Evolutionary conservation across 176 grass and related monocot species (phyloP), one percentile per base, ranked within the genome.

Genomic region (Oryza meyeriana): DNA sequence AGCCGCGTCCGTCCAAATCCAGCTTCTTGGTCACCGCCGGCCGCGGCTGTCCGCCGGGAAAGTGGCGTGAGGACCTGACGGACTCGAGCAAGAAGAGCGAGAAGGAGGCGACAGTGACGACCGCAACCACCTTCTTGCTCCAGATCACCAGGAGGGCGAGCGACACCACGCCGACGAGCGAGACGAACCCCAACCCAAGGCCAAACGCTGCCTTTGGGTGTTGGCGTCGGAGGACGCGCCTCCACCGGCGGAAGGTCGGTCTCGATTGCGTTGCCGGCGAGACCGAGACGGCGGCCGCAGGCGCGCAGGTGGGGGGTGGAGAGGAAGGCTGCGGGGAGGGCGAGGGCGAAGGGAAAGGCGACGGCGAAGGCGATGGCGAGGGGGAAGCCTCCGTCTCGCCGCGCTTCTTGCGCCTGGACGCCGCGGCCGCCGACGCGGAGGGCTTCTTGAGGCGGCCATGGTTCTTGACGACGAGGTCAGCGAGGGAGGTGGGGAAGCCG

Each of bases 401-500:
- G 62, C 45, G 80, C 81, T 83, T 90, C 40, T 83, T 80, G 84
- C 82, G 90, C 72, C 79, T 81, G 50, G 87, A 79, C 38, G 69
- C 12, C 32, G 34, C 45, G 33, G 66, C 20, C 8, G 77, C 77
- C 24, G 5, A 34, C 0, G 87, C 59, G 5, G 87, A 81, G 9
- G 92, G 78, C 58, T 89, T 93, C 74, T 89, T 88, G 75, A 93
- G 88, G 66, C 90, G 92, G 79, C 88, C 89, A 78, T 90, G 90
- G 84, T 98, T 98, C 87, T 94, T 94, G 67, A 98, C 90, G 65
- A 92, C 69, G 66, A 94, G 88, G 73, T 94, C 92, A 31, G 92
- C 95, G 75, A 97, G 87, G 81, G 94, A 97, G 80, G 94, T 97
- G 2, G 94, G 94, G 77, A 97, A 94, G 45, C 94, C 94, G 52